phyloP scores from a whole-genome alignment of 148 eudicot genomes.

The Dianthus caryophyllus region DNA sequence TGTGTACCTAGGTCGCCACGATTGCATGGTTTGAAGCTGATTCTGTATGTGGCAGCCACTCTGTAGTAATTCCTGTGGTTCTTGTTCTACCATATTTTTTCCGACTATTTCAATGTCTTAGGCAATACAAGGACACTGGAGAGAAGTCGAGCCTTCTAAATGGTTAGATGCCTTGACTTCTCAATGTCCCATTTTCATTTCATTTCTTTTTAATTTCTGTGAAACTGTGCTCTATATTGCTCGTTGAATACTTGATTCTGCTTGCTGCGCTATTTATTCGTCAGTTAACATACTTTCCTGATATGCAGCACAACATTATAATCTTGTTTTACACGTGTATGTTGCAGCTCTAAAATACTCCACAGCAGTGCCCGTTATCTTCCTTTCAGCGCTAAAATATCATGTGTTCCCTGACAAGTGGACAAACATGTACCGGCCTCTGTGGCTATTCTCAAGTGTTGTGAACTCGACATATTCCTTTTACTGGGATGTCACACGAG shows the following conservation, averaged over 20 bases:
- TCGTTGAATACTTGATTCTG: background rate
- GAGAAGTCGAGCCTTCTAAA: slow-evolving; percentile 80
- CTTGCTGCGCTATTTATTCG: background rate
- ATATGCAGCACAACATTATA: background rate
- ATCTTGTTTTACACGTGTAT: slow-evolving; percentile 14
- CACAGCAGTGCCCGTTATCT: slow-evolving; percentile 94
- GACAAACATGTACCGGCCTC: slow-evolving; percentile 74
- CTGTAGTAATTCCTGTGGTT: slow-evolving; percentile 81
- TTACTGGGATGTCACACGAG: slow-evolving; percentile 96
- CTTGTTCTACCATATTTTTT: slow-evolving; percentile 94
- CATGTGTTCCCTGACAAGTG: slow-evolving; percentile 87
- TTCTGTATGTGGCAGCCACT: slow-evolving; percentile 98
- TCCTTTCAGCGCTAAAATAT: slow-evolving; percentile 94
- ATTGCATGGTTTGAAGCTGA: slow-evolving; percentile 99
- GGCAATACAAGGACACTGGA: slow-evolving; percentile 85
- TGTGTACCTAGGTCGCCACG: slow-evolving; percentile 78
- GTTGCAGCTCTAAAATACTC: slow-evolving; percentile 93
- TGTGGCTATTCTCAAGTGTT: slow-evolving; percentile 82
- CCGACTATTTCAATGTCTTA: slow-evolving; percentile 90
- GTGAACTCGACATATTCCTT: slow-evolving; percentile 87
- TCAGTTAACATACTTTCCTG: background rate
- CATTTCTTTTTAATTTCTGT: background rate
- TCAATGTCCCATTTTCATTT: background rate
- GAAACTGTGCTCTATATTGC: no score
- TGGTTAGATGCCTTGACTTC: slow-evolving; percentile 39